phyloP scores from a whole-genome alignment of 2,329 filamentous ascomycete species.

The Penicillium sp. region DNA sequence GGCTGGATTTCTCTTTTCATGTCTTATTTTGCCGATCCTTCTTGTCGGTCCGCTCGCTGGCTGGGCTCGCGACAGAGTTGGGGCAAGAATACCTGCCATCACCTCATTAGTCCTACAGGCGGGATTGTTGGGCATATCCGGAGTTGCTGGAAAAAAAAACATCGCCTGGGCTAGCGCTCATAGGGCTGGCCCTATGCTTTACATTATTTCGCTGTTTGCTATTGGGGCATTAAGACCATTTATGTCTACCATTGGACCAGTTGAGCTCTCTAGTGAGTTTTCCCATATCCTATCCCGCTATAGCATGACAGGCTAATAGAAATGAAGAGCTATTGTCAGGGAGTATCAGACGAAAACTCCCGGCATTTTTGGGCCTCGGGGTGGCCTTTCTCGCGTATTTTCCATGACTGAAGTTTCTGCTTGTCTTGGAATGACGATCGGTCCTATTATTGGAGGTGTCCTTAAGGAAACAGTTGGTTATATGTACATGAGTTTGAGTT shows the following conservation, averaged over 20 bases:
- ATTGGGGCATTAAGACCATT: slow-evolving; percentile 10
- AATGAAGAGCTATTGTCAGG: neutral
- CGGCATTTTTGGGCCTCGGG: slow-evolving; percentile 17
- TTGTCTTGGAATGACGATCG: slow-evolving; percentile 17
- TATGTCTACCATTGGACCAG: neutral
- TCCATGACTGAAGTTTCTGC: slow-evolving; percentile 19
- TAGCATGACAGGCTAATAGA: neutral
- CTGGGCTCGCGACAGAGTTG: slow-evolving; percentile 10
- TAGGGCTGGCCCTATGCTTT: neutral
- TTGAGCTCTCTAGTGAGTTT: neutral
- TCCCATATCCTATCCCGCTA: neutral
- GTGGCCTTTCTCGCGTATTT: slow-evolving; percentile 17
- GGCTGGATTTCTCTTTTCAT: slow-evolving; percentile 4
- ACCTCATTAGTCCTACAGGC: slow-evolving; percentile 4
- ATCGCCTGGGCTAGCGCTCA: neutral
- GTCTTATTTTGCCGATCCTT: slow-evolving; percentile 4
- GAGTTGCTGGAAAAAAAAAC: neutral
- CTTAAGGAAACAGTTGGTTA: slow-evolving; percentile 18
- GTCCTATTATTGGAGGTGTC: slow-evolving; percentile 18
- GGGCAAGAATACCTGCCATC: neutral
- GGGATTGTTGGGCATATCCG: neutral
- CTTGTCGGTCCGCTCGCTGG: slow-evolving; percentile 8
- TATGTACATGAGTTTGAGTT: slow-evolving; percentile 12
- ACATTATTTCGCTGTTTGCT: neutral
- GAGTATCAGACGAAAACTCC: neutral